Evolutionary conservation across 495 filamentous ascomycete species (phyloP), one percentile per base, ranked within the genome.

Genomic region (Oleoguttula mirabilis): DNA sequence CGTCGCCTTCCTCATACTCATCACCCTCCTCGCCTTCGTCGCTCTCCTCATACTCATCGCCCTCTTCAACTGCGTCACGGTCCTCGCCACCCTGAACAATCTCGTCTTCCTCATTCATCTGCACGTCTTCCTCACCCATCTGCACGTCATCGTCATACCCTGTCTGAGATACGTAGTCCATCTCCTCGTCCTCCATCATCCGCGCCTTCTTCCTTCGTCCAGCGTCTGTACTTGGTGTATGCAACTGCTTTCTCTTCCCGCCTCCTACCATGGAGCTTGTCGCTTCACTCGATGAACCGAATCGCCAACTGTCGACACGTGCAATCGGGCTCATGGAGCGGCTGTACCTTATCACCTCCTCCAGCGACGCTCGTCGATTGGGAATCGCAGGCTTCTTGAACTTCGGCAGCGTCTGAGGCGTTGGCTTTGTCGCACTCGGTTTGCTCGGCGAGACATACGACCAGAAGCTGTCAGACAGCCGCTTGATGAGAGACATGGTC

Each of bases 401-500:
- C 10, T 32, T 38, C 23, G 43, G 43, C 3, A 27, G 16, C 3
- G 35, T 38, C 25, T 28, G 33, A 10, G 27, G 45, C 28, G 21
- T 47, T 32, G n/a, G 21, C 5, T 32, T 22, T 50, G 3, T 50
- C 44, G 22, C 45, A 17, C 43, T 34, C 16, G 58, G 41, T 46
- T 60, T 60, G 22, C 45, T 38, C 8, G 58, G 58, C 17, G 49
- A 54, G 27, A 60, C 38, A 22, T 48, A 55, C 27, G 45, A 48
- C 55, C 53, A 58, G 53, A 60, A 44, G 14, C 45, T 33, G 37
- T 50, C 48, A 14, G 45, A 34, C 6, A 60, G 21, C 19, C 50
- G 38, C 22, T 52, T 41, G 36, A 60, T 37, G 36, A 58, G 32
- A 5, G 44, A 41, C 53, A 55, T 55, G 10, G 40, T 32, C n/a